Evolutionary conservation across 2,329 filamentous ascomycete genomes (phyloP), one percentile per base, ranked within the genome.

Genomic region (Volutella citrinella): DNA sequence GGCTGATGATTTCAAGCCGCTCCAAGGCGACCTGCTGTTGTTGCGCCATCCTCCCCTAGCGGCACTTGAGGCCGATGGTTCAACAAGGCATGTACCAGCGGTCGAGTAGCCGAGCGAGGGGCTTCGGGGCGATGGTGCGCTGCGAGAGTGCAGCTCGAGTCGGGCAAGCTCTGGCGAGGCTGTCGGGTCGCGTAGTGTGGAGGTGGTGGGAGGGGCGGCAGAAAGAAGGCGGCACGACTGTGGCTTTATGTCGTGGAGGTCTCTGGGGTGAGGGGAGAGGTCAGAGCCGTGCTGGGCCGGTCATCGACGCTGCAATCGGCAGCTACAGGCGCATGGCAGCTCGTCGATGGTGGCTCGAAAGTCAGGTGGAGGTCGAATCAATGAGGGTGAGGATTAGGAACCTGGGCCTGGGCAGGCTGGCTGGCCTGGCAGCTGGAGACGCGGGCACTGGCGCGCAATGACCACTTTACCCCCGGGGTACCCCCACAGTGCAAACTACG

Each of bases 21-120:
- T 75, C 71, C 37, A 78, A 63, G 48, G 74, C 72, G 54, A 76
- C 62, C 52, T 71, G 68, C 48, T 72, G 66, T 54, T 70, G 70
- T 49, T 63, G 61, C 49, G 63, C 59, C 63, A 66, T 66, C 39
- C 32, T 60, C 49, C 48, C 53, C 50, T 38, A 39, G 36, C 36
- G 48, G 50, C 52, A 45, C 50, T 45, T 21, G 31, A 27, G 33
- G 45, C 36, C 30, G 31, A 19, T 39, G 25, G 20, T 43, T 55
- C 49, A 57, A 37, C 28, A 26, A 39, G 32, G 45, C 57, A 60
- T 60, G 51, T 54, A 60, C 43, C 32, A 20, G 30, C 25, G 31
- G 13, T 14, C 28, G n/a, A n/a, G n/a, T n/a, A n/a, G n/a, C n/a
- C n/a, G n/a, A n/a, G n/a, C n/a, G n/a, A n/a, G n/a, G n/a, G n/a